phyloP scores from a whole-genome alignment of 306 rosid genomes.

The Castanea mollissima region DNA sequence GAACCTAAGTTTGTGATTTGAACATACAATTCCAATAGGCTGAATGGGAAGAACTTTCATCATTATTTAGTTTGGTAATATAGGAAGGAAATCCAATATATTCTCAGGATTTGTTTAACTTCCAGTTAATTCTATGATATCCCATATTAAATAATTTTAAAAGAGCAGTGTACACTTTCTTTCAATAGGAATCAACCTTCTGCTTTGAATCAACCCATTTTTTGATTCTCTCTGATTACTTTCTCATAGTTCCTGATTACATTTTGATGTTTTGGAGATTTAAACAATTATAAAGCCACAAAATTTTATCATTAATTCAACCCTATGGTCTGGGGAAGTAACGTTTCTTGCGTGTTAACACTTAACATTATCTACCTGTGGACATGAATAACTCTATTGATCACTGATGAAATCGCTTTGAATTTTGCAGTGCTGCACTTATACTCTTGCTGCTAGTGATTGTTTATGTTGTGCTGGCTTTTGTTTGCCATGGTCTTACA shows the following conservation, averaged over 20 bases:
- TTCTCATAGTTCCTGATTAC: conserved; percentile 4
- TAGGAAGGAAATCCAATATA: neutral
- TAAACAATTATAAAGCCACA: neutral
- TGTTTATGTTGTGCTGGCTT: conserved; percentile 69
- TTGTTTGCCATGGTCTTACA: conserved; percentile 84
- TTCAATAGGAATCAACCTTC: neutral
- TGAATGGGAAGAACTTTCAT: conserved; percentile 1
- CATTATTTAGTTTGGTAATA: neutral
- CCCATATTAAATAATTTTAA: conserved; percentile 10
- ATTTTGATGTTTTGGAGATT: conserved; percentile 8
- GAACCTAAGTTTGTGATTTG: neutral
- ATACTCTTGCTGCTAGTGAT: conserved; percentile 71
- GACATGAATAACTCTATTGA: neutral
- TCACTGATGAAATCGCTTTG: conserved; percentile 26
- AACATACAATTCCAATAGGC: neutral
- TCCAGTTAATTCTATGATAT: neutral
- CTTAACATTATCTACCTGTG: neutral
- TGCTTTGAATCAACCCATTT: neutral
- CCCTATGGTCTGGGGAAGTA: neutral
- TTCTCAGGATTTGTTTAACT: neutral
- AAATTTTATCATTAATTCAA: neutral
- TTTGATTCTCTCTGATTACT: neutral
- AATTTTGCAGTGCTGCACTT: conserved; percentile 75
- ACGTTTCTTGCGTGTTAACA: neutral
- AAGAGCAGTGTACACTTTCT: neutral